phyloP scores from a whole-genome alignment of 768 basidiomycete species.

The Ramaria sp. region DNA sequence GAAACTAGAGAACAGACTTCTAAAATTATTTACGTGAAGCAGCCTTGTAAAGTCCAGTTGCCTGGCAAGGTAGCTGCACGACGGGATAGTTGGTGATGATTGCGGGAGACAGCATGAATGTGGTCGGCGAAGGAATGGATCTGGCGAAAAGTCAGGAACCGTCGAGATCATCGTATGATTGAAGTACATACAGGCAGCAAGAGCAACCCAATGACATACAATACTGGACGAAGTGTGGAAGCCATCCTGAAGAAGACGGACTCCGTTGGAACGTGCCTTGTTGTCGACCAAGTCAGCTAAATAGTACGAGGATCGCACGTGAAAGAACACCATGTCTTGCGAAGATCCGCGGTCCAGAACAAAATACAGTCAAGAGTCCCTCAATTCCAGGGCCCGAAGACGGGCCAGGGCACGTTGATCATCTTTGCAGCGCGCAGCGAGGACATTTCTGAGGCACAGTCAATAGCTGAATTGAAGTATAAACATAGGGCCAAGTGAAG shows the following conservation, averaged over 20 bases:
- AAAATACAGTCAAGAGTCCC: background rate
- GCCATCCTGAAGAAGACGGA: background rate
- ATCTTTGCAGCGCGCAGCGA: background rate
- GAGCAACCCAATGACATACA: background rate
- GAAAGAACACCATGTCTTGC: background rate
- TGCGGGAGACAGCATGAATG: background rate
- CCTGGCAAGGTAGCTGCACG: constrained; percentile 12
- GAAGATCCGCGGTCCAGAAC: background rate
- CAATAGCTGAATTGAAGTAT: background rate
- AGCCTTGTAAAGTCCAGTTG: constrained; percentile 16
- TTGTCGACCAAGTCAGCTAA: background rate
- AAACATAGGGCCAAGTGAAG: background rate
- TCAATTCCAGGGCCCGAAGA: background rate
- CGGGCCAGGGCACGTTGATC: background rate
- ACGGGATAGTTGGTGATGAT: background rate
- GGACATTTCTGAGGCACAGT: background rate
- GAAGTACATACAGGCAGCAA: background rate
- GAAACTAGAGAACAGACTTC: background rate
- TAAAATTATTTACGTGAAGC: constrained; percentile 12
- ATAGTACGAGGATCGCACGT: background rate
- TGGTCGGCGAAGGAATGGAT: constrained; percentile 1
- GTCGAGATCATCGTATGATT: too few relatives aligned
- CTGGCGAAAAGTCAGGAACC: background rate
- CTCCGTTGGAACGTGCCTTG: background rate
- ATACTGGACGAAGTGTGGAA: background rate